Conservation (phyloP, 495 filamentous ascomycete species). For the Penicillium cinerascens region DNA sequence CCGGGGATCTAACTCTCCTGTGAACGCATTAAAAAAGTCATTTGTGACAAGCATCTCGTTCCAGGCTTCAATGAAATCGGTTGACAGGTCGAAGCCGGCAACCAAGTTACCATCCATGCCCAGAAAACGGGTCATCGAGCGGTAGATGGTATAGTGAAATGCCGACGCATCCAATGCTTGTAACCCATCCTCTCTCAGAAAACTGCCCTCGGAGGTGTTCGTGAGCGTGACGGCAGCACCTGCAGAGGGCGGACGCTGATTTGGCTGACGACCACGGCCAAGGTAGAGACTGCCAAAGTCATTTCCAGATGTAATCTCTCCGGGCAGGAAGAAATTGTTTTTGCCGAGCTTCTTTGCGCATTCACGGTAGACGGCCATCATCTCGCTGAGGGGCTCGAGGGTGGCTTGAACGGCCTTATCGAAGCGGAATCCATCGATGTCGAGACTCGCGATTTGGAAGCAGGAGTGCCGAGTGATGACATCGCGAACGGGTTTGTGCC, state of each 20-base stretch:
- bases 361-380: conserved; percentile 34
- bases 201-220: conserved; percentile 25
- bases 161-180: conserved; percentile 43
- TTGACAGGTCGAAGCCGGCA: conserved; percentile 36
- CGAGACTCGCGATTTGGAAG: conserved; percentile 40
- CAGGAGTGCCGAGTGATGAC: conserved; percentile 34
- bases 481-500: conserved; percentile 32
- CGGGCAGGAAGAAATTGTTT: conserved; percentile 49
- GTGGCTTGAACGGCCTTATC: conserved; percentile 48
- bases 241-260: conserved; percentile 29
- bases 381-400: conserved; percentile 43
- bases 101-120: conserved; percentile 46
- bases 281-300: conserved; percentile 35
- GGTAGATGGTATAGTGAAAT: conserved; percentile 51
- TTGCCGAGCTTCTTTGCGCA: conserved; percentile 42
- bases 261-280: conserved; percentile 35
- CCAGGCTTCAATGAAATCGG: conserved; percentile 45
- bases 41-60: conserved; percentile 41
- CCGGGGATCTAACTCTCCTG: conserved; percentile 48
- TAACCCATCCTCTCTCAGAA: conserved; percentile 30
- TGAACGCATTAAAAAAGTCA: conserved; percentile 48
- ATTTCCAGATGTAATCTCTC: conserved; percentile 43
- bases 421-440: conserved; percentile 49
- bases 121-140: conserved; percentile 46
- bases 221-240: conserved; percentile 34